phyloP scores from a whole-genome alignment of 495 filamentous ascomycete species.

The Penicillium cosmopolitanum region DNA sequence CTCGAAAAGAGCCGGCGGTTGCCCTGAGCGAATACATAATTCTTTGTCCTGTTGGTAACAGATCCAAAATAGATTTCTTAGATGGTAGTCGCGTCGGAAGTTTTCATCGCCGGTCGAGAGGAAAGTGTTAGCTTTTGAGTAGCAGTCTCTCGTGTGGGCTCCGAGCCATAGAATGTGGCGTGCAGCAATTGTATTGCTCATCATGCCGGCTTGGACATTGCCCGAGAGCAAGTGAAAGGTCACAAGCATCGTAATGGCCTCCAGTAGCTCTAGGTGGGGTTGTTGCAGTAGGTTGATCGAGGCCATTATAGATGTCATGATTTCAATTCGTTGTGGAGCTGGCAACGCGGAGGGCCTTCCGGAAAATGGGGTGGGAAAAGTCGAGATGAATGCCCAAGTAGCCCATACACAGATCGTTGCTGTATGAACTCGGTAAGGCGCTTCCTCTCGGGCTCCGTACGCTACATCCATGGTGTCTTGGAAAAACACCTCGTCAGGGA shows the following conservation, averaged over 20 bases:
- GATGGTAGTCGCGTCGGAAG: slow-evolving; percentile 10
- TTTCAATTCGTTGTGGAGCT: slow-evolving; percentile 1
- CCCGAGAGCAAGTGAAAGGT: slow-evolving; percentile 8
- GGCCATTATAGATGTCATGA: slow-evolving; percentile 11
- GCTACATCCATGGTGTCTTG: slow-evolving; percentile 4
- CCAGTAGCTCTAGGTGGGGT: slow-evolving; percentile 4
- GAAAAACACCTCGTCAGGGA: slow-evolving; percentile 2
- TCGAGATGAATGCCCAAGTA: slow-evolving; percentile 12
- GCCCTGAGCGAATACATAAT: slow-evolving; percentile 38
- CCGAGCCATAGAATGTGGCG: slow-evolving; percentile 5
- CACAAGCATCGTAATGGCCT: slow-evolving; percentile 9
- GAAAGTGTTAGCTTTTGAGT: neutral
- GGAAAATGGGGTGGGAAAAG: slow-evolving; percentile 2
- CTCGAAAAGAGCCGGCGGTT: slow-evolving; percentile 40
- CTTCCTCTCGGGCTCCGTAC: slow-evolving; percentile 2
- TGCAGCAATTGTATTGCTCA: slow-evolving; percentile 7
- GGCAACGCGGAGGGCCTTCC: neutral
- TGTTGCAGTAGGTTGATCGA: slow-evolving; percentile 9
- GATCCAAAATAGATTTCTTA: slow-evolving; percentile 44
- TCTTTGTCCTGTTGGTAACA: slow-evolving; percentile 44
- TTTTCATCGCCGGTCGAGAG: neutral
- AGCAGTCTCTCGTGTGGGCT: slow-evolving; percentile 1
- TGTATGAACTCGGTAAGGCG: neutral
- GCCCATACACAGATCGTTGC: slow-evolving; percentile 12
- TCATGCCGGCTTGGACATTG: slow-evolving; percentile 3